Percentiles rank a stretch among this genome's conserved stretches.
Conservation (phyloP, 106 monocot species). For the Dendrobium nobile region DNA sequence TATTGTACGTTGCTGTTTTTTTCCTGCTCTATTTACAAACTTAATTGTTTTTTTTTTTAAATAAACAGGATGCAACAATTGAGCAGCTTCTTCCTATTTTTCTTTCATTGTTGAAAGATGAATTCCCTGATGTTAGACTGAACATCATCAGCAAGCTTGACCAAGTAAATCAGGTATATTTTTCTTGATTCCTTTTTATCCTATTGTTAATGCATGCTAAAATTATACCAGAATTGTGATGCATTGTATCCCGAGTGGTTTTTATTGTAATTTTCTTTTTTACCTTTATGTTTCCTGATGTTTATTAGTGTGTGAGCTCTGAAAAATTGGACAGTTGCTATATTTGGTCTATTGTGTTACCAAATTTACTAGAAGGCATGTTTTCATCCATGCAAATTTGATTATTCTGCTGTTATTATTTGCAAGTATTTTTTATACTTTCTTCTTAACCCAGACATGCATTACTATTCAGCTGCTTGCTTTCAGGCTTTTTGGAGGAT, state of each 20-base stretch:
- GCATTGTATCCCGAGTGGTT: neutral
- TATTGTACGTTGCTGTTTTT: neutral
- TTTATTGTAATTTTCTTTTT: neutral
- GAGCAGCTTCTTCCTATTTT: conserved; percentile 92
- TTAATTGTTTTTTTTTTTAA: conserved; percentile 1
- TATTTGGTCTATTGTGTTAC: neutral
- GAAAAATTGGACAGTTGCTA: neutral
- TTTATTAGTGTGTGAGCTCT: neutral
- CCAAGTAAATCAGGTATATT: conserved; percentile 89
- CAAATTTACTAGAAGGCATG: neutral
- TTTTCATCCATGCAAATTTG: neutral
- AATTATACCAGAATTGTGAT: neutral
- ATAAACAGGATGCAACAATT: conserved; percentile 74
- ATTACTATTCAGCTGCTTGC: neutral
- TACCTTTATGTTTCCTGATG: neutral
- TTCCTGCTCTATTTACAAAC: neutral
- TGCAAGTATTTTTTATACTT: neutral
- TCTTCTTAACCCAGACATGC: neutral
- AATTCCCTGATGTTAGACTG: conserved; percentile 91
- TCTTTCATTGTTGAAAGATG: conserved; percentile 90
- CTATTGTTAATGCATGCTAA: neutral
- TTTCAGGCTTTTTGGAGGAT: neutral
- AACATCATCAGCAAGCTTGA: conserved; percentile 98
- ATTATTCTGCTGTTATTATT: neutral
- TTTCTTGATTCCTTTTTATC: neutral